Conservation (phyloP, 2,329 filamentous ascomycete species). For the Pyrenochaeta sp. region DNA sequence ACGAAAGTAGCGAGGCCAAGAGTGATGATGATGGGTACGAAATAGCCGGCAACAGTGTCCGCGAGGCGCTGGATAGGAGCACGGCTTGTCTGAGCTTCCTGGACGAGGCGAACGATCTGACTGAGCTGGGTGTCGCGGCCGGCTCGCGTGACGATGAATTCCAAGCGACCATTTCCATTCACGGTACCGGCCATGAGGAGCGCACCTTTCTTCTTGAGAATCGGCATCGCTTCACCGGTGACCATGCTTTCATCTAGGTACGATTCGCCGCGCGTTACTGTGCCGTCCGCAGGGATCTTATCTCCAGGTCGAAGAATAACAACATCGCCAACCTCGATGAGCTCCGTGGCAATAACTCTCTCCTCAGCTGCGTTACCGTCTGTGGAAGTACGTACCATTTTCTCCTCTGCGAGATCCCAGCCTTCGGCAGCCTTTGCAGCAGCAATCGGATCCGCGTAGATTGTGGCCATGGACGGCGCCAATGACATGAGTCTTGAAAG, state of each 20-base stretch:
- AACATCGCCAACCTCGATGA: constrained; percentile 92
- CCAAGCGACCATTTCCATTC: constrained; percentile 89
- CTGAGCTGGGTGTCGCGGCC: constrained; percentile 96
- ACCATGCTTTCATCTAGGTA: constrained; percentile 99
- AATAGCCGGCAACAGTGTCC: constrained; percentile 90
- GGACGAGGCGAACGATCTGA: constrained; percentile 97
- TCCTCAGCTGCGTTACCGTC: constrained; percentile 76
- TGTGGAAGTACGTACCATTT: constrained; percentile 53
- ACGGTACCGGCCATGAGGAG: constrained; percentile 91
- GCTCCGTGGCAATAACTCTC: constrained; percentile 87
- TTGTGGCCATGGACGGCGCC: constrained; percentile 94
- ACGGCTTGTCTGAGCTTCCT: constrained; percentile 92
- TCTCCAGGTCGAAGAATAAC: constrained; percentile 93
- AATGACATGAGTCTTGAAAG: constrained; percentile 94
- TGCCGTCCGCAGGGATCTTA: constrained; percentile 94
- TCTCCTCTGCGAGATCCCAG: constrained; percentile 66
- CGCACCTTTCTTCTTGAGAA: constrained; percentile 84
- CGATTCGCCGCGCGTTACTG: constrained; percentile 85
- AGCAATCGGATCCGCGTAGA: constrained; percentile 93
- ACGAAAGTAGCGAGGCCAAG: constrained; percentile 87
- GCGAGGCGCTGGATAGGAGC: constrained; percentile 95
- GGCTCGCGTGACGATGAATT: constrained; percentile 90
- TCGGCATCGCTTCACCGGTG: constrained; percentile 94
- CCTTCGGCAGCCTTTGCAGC: constrained; percentile 87
- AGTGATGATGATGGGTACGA: constrained; percentile 86